These are phyloP conservation scores for Rosa chinensis DNA, from an alignment of 306 rosid species.

Conservation along the genomic window DNA sequence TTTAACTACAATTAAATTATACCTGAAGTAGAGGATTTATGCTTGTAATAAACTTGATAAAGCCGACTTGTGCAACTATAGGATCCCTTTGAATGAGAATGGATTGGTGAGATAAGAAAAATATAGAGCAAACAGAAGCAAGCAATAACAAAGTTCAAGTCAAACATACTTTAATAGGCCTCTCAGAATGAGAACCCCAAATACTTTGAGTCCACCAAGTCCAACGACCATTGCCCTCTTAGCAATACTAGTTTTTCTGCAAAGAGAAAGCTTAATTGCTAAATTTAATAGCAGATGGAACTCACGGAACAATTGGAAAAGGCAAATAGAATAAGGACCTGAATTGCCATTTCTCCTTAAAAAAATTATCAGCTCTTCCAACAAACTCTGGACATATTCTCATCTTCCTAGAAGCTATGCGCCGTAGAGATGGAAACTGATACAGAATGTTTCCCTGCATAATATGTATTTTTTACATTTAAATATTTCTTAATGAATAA, in stretches of 20 bases:
- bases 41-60: constrained; percentile 64
- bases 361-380: constrained; percentile 69
- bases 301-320: background rate
- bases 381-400: constrained; percentile 47
- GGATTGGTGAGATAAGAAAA: constrained; percentile 22
- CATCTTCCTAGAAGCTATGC: constrained; percentile 73
- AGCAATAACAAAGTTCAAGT: constrained; percentile 20
- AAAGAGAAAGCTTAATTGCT: background rate
- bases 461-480: constrained; percentile 18
- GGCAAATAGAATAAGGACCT: constrained; percentile 49
- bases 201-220: constrained; percentile 86
- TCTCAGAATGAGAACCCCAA: constrained; percentile 90
- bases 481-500: background rate
- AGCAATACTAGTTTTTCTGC: constrained; percentile 66
- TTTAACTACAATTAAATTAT: constrained; percentile 21
- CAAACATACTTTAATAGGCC: constrained; percentile 76
- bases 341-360: constrained; percentile 76
- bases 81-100: constrained; percentile 55
- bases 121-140: constrained; percentile 8
- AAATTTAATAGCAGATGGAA: constrained; percentile 16
- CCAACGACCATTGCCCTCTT: constrained; percentile 85
- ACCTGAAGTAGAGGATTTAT: constrained; percentile 98
- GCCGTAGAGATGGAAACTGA: constrained; percentile 89
- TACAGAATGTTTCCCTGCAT: constrained; percentile 93
- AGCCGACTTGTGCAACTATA: constrained; percentile 61